These are phyloP conservation scores for Suhomyces guaymorum DNA, from an alignment of 1,139 yeast species.

Conservation along the genomic window DNA sequence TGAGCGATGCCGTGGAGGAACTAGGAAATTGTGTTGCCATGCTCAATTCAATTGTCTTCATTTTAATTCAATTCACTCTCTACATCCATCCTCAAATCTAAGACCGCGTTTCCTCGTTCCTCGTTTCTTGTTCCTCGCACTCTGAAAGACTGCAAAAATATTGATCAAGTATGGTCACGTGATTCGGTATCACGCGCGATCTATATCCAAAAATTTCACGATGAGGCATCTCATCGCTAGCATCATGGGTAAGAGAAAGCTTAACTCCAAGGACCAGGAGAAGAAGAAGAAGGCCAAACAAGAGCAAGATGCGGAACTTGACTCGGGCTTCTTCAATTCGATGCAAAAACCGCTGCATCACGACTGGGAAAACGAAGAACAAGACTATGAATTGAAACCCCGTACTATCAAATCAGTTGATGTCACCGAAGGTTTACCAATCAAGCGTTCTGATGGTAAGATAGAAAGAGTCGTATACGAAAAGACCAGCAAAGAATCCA, in stretches of 20 bases:
- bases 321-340: constrained; percentile 44
- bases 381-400: constrained; percentile 66
- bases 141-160: no score
- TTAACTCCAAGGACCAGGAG: constrained; percentile 40
- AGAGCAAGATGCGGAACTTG: constrained; percentile 46
- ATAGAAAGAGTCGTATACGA: constrained; percentile 61
- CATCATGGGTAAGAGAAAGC: constrained; percentile 51
- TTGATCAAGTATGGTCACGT: constrained; percentile 1
- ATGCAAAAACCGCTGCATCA: constrained; percentile 16
- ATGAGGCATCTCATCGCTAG: constrained; percentile 4
- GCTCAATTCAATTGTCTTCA: no score
- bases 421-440: constrained; percentile 76
- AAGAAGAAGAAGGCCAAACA: constrained; percentile 53
- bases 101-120: no score
- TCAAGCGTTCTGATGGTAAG: constrained; percentile 69
- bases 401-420: constrained; percentile 43
- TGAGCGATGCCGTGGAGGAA: no score
- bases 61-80: no score
- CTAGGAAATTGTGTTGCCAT: no score
- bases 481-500: constrained; percentile 25
- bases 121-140: no score
- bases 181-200: background rate
- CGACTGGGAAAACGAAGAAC: constrained; percentile 64
- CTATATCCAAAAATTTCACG: background rate
- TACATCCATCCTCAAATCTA: no score